Evolutionary conservation across 2,329 filamentous ascomycete species (phyloP).

Genomic region (Rutstroemia sp.): DNA sequence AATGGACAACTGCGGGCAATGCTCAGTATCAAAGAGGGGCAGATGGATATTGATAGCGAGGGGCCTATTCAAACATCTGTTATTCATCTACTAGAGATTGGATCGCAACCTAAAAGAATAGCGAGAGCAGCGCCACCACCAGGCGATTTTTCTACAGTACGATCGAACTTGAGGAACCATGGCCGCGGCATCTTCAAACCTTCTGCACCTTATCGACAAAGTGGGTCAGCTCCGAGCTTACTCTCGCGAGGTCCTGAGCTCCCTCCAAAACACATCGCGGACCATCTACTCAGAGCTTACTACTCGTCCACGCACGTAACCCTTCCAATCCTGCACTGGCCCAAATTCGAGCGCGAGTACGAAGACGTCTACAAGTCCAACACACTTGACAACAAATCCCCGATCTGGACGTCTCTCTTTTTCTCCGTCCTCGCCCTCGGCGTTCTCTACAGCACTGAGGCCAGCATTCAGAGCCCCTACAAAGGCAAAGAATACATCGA

Average conservation of each 20-base stretch:
- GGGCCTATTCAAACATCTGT: constrained; percentile 34
- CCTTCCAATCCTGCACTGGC: constrained; percentile 84
- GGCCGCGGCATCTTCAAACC: constrained; percentile 75
- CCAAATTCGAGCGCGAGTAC: constrained; percentile 68
- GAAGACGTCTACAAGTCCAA: constrained; percentile 67
- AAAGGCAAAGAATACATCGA: constrained; percentile 64
- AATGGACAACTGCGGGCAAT: constrained; percentile 66
- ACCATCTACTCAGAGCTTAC: constrained; percentile 69
- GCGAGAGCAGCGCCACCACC: constrained; percentile 50
- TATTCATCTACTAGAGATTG: constrained; percentile 56
- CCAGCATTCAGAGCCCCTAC: constrained; percentile 45
- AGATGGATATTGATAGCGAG: constrained; percentile 37
- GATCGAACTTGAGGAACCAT: constrained; percentile 64
- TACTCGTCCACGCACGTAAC: constrained; percentile 69
- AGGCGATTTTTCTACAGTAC: constrained; percentile 64
- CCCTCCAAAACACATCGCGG: constrained; percentile 62
- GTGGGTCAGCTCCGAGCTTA: constrained; percentile 40
- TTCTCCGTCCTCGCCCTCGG: constrained; percentile 81
- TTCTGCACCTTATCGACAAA: constrained; percentile 59
- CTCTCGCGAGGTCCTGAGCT: constrained; percentile 54
- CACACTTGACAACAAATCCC: constrained; percentile 51
- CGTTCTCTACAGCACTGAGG: constrained; percentile 59
- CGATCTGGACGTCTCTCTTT: constrained; percentile 71
- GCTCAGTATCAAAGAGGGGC: constrained; percentile 37
- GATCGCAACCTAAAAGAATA: constrained; percentile 56